Percentiles rank a stretch among this genome's conserved stretches.
These are phyloP conservation scores for Stagonosporopsis chrysanthemi DNA, from an alignment of 2,329 filamentous ascomycete species.

Conservation along the genomic window DNA sequence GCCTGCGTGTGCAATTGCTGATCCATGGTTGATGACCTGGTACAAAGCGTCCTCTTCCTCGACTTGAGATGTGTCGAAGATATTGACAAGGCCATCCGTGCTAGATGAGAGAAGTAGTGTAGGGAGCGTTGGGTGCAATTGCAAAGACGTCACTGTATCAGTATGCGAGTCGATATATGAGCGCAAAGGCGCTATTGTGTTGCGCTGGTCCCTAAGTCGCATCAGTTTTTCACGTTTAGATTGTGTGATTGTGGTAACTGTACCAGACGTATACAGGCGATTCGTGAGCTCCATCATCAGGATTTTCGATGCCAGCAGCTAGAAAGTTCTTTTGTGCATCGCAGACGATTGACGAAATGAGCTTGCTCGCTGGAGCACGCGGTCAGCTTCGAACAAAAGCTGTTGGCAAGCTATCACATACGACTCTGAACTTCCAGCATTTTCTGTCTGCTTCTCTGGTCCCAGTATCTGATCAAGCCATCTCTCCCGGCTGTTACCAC, in stretches of 20 bases:
- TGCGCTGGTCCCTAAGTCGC: slow-evolving; percentile 50
- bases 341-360: slow-evolving; percentile 71
- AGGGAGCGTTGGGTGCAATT: slow-evolving; percentile 67
- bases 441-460: slow-evolving; percentile 64
- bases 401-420: slow-evolving; percentile 10
- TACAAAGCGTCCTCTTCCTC: slow-evolving; percentile 80
- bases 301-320: slow-evolving; percentile 75
- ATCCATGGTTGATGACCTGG: slow-evolving; percentile 79
- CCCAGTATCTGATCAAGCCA: slow-evolving; percentile 71
- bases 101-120: slow-evolving; percentile 76
- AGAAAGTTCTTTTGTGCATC: slow-evolving; percentile 65
- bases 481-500: slow-evolving; percentile 76
- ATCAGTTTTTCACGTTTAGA: slow-evolving; percentile 10
- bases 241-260: background rate
- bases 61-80: slow-evolving; percentile 70
- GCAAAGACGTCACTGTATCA: slow-evolving; percentile 68
- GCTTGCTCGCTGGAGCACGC: slow-evolving; percentile 53
- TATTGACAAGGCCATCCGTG: slow-evolving; percentile 79
- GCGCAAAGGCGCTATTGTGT: slow-evolving; percentile 45
- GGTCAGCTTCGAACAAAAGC: slow-evolving; percentile 24
- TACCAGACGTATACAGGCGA: slow-evolving; percentile 51
- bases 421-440: slow-evolving; percentile 49
- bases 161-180: slow-evolving; percentile 57
- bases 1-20: slow-evolving; percentile 76
- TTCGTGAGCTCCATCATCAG: slow-evolving; percentile 57